Conservation (phyloP, 2,329 filamentous ascomycete genomes). For the Nemania sp. region DNA sequence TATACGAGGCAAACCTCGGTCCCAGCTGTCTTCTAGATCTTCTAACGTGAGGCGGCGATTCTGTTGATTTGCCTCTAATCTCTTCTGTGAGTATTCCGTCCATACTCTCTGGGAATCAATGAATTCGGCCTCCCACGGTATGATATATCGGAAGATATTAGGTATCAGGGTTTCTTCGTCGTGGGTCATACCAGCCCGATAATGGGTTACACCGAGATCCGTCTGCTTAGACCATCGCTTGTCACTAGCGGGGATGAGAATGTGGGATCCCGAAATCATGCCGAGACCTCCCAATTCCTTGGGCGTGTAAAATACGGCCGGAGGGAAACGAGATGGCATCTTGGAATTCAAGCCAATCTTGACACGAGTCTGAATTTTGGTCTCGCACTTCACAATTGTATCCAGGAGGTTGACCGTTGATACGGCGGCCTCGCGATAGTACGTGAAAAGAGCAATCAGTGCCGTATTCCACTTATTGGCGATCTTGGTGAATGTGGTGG, state of each 20-base stretch:
- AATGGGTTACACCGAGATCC: constrained; percentile 95
- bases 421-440: constrained; percentile 96
- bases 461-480: constrained; percentile 99
- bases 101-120: constrained; percentile 98
- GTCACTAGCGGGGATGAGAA: constrained; percentile 94
- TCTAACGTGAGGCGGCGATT: constrained; percentile 93
- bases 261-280: constrained; percentile 99
- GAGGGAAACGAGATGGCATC: constrained; percentile 98
- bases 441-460: constrained; percentile 94
- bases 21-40: constrained; percentile 97
- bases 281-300: constrained; percentile 96
- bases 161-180: constrained; percentile 97
- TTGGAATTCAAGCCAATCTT: constrained; percentile 99
- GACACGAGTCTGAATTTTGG: constrained; percentile 97
- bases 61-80: constrained; percentile 94
- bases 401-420: constrained; percentile 93
- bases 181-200: constrained; percentile 95
- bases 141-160: constrained; percentile 99
- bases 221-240: constrained; percentile 99
- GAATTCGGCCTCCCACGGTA: constrained; percentile 98
- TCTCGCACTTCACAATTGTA: constrained; percentile 99
- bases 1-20: constrained; percentile 94
- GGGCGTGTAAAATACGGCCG: constrained; percentile 97
- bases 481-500: constrained; percentile 98
- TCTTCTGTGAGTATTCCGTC: constrained; percentile 99